Evolutionary conservation across 768 basidiomycete genomes (phyloP), one percentile per base, ranked within the genome.

Genomic region (Suillus spraguei): DNA sequence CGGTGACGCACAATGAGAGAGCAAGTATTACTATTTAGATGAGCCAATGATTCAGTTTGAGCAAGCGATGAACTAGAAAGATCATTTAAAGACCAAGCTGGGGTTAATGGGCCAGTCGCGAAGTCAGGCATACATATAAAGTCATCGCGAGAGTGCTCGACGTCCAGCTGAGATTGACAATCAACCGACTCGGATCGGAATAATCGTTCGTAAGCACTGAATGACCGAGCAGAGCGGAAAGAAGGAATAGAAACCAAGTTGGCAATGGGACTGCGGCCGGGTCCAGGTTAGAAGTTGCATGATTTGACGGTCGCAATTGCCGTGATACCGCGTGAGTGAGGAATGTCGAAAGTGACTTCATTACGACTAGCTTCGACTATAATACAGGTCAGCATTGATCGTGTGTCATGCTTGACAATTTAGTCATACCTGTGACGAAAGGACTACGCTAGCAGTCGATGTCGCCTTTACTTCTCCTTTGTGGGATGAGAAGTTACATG

Each of bases 291-390:
- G 36, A 33, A 46, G 47, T 65, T 56, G 63, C 71, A 67, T 63
- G 60, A 59, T 64, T 42, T 52, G 62, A 36, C 68, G 66, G 24
- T 63, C 38, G 66, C 59, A 64, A 63, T 63, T 41, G 60, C n/a
- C 64, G 65, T 60, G 74, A 66, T 67, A 83, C 68, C 8, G 86
- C 87, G 62, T 74, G 69, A 16, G 76, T 77, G 24, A 95, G 80
- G 72, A 95, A 95, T 3, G 79, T 81, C 16, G 87, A 81, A 44
- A 95, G 77, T 2, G 94, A 94, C 62, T 79, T 82, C 63, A 94
- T 76, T 11, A 94, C 85, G n/a, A 88, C 81, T 60, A 91, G 82
- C 76, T 89, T 94, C 14, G 94, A 93, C 92, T 93, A 54, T 36
- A 55, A 64, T 63, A 17, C 55, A 55, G 2, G 33, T 61, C 59